These are phyloP conservation scores for Fusarium transvaalense DNA, from an alignment of 2,329 filamentous ascomycete genomes.

Conservation along the genomic window DNA sequence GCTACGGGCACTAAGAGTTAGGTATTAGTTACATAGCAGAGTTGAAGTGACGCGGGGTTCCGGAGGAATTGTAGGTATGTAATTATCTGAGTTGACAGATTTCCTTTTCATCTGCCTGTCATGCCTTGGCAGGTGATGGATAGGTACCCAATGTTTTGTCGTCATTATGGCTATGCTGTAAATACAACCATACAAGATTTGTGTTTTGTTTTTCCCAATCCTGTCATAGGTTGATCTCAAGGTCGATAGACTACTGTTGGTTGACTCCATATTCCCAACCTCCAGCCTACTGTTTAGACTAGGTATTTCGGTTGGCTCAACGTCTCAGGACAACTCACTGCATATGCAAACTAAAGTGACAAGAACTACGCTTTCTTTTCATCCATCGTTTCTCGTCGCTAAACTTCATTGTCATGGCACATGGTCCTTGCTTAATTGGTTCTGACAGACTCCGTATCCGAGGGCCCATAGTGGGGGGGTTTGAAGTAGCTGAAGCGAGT, in stretches of 20 bases:
- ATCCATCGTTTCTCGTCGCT: constrained; percentile 17
- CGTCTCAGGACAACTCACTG: constrained; percentile 28
- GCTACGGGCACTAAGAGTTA: constrained; percentile 43
- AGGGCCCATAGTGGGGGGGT: constrained; percentile 26
- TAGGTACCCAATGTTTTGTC: constrained; percentile 9
- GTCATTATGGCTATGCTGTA: background rate
- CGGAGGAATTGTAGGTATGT: background rate
- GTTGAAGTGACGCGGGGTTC: constrained; percentile 31
- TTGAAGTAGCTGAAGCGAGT: constrained; percentile 25
- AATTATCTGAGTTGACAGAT: constrained; percentile 21
- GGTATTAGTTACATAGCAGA: too few relatives aligned
- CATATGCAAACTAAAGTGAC: constrained; percentile 22
- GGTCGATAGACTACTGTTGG: constrained; percentile 12
- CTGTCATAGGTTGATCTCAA: constrained; percentile 5
- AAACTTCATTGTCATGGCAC: constrained; percentile 35
- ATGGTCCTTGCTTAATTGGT: constrained; percentile 45
- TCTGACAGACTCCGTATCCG: constrained; percentile 18
- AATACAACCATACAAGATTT: background rate
- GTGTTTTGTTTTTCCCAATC: background rate
- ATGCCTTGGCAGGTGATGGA: constrained; percentile 7
- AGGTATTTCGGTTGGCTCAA: constrained; percentile 11
- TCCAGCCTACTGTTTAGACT: constrained; percentile 8
- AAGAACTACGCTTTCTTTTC: constrained; percentile 10
- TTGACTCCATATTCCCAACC: constrained; percentile 11
- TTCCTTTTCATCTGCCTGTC: constrained; percentile 4